A percentile compares a stretch with the other conserved stretches of the same genome.
These are phyloP conservation scores for Penicillium sp. DNA, from an alignment of 2,329 filamentous ascomycete genomes.

Conservation along the genomic window DNA sequence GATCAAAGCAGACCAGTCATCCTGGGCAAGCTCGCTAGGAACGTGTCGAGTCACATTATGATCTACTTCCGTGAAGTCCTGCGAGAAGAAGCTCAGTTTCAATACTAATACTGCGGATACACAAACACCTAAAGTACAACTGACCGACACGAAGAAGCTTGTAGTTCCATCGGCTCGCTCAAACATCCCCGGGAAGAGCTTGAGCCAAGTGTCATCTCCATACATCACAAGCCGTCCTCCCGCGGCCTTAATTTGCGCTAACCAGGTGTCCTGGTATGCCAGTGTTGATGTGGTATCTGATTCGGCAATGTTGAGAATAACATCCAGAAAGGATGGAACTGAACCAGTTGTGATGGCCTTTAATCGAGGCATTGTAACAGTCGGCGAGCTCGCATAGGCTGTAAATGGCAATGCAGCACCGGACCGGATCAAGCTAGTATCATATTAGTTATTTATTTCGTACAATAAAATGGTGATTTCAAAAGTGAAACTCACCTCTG, in stretches of 20 bases:
- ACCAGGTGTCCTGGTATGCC: constrained; percentile 88
- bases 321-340: constrained; percentile 95
- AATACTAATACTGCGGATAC: background rate
- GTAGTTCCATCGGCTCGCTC: constrained; percentile 85
- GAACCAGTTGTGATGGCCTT: constrained; percentile 97
- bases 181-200: constrained; percentile 89
- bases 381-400: constrained; percentile 91
- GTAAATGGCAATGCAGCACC: constrained; percentile 89
- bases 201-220: constrained; percentile 97
- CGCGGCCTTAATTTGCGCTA: constrained; percentile 82
- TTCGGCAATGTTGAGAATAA: constrained; percentile 95
- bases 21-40: constrained; percentile 66
- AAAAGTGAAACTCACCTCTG: constrained; percentile 62
- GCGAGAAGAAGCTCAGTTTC: constrained; percentile 14
- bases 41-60: constrained; percentile 95
- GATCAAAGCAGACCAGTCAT: constrained; percentile 91
- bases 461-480: background rate
- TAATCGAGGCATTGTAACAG: constrained; percentile 95
- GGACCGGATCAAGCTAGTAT: constrained; percentile 70
- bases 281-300: constrained; percentile 87
- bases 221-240: constrained; percentile 85
- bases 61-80: constrained; percentile 98
- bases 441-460: constrained; percentile 6
- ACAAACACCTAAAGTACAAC: constrained; percentile 36
- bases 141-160: constrained; percentile 95